Conservation (phyloP, 2,329 filamentous ascomycete genomes). For the Dothiorella sarmentorum region DNA sequence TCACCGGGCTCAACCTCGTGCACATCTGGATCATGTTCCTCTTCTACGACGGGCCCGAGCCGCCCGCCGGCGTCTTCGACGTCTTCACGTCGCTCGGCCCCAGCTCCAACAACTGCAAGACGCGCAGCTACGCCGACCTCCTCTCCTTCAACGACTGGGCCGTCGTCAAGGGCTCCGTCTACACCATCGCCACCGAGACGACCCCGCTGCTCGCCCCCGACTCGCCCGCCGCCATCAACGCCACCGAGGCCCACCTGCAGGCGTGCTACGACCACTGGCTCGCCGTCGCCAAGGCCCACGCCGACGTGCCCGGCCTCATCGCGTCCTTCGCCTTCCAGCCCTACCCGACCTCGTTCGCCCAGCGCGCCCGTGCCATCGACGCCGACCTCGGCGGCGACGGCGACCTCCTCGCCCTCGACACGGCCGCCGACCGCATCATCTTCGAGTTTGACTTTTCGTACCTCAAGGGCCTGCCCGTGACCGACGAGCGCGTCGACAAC, state of each 20-base stretch:
- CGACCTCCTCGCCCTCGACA: conserved; percentile 42
- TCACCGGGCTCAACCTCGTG: conserved; percentile 42
- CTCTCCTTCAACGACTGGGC: conserved; percentile 46
- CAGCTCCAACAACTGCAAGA: conserved; percentile 45
- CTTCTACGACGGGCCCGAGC: conserved; percentile 59
- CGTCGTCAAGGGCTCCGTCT: conserved; percentile 31
- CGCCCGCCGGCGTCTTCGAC: conserved; percentile 54
- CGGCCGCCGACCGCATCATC: conserved; percentile 42
- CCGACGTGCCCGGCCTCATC: conserved; percentile 31
- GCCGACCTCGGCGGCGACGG: conserved; percentile 13
- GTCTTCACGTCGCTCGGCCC: conserved; percentile 52
- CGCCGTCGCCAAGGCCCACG: conserved; percentile 25
- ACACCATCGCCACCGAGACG: conserved; percentile 36
- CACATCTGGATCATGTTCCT: conserved; percentile 60
- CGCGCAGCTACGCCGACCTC: conserved; percentile 48
- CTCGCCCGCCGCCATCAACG: conserved; percentile 24
- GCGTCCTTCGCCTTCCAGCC: conserved; percentile 36
- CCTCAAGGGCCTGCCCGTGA: conserved; percentile 26
- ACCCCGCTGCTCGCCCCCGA: conserved; percentile 23
- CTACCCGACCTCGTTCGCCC: conserved; percentile 30
- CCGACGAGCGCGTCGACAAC: conserved; percentile 36
- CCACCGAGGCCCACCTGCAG: background rate
- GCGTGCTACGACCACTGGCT: conserved; percentile 28
- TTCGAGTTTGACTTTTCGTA: conserved; percentile 47
- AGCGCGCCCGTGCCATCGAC: conserved; percentile 22